Conservation (phyloP, 768 basidiomycete genomes). For the Mycena sanguinolenta region DNA sequence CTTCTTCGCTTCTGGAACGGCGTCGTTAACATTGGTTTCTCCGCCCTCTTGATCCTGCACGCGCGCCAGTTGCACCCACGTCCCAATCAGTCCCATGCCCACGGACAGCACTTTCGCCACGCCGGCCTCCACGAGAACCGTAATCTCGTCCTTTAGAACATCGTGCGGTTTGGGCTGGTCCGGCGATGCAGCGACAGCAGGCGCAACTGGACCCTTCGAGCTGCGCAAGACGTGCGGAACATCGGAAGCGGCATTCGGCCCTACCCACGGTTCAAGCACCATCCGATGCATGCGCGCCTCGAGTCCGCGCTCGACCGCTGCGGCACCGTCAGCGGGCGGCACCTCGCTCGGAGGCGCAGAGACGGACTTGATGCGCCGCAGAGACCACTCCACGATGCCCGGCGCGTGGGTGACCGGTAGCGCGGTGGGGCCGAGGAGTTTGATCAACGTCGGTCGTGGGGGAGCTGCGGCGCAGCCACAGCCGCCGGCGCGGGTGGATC, state of each 20-base stretch:
- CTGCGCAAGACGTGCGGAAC: conserved; percentile 55
- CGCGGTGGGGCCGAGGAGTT: conserved; percentile 65
- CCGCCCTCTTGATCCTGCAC: conserved; percentile 21
- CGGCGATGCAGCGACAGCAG: conserved; percentile 38
- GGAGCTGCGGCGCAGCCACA: not conserved
- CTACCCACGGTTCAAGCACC: conserved; percentile 56
- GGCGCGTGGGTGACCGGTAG: conserved; percentile 74
- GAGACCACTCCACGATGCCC: conserved; percentile 75
- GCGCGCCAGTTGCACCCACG: conserved; percentile 50
- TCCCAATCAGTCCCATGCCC: conserved; percentile 51
- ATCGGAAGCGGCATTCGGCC: conserved; percentile 48
- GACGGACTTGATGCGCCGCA: conserved; percentile 68
- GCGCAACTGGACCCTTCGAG: conserved; percentile 44
- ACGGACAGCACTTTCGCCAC: conserved; percentile 32
- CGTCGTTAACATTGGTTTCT: not conserved
- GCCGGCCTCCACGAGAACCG: conserved; percentile 43
- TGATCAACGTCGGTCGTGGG: not conserved
- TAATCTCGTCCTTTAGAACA: conserved; percentile 39
- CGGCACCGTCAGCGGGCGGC: conserved; percentile 31
- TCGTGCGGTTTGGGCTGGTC: conserved; percentile 22
- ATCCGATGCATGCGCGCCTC: conserved; percentile 31
- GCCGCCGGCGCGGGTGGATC: not conserved
- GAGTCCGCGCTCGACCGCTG: conserved; percentile 53
- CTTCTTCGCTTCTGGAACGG: not conserved
- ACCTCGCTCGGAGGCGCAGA: conserved; percentile 46